Evolutionary conservation across 768 basidiomycete genomes (phyloP).

Genomic region (Tricholoma matsutake): DNA sequence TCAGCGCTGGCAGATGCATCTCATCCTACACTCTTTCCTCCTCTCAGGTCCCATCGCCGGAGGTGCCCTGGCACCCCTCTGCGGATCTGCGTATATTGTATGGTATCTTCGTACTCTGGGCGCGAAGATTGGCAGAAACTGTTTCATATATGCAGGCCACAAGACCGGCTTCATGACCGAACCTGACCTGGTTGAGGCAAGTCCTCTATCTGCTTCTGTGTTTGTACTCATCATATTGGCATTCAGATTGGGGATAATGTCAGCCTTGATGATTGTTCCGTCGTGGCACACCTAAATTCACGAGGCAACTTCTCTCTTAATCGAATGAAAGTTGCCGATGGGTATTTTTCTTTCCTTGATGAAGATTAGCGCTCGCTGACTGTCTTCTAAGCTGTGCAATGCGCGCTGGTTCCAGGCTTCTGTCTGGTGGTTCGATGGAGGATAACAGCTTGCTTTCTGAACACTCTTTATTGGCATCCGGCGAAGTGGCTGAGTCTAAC

Average conservation of each 20-base stretch:
- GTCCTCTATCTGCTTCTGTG: constrained; percentile 5
- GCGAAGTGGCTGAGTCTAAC: constrained; percentile 42
- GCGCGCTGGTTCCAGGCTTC: constrained; percentile 43
- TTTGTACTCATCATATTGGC: background rate
- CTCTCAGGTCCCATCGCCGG: constrained; percentile 38
- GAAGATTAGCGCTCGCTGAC: background rate
- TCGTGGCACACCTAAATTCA: constrained; percentile 47
- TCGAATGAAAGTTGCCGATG: constrained; percentile 37
- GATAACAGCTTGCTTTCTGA: constrained; percentile 46
- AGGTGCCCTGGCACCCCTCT: constrained; percentile 37
- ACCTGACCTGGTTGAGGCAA: constrained; percentile 42
- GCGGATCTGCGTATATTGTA: constrained; percentile 41
- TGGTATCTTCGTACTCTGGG: constrained; percentile 45
- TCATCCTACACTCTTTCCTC: constrained; percentile 34
- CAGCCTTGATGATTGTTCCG: constrained; percentile 43
- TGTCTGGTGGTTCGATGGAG: constrained; percentile 51
- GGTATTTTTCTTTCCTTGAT: constrained; percentile 22
- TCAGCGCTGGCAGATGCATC: constrained; percentile 48
- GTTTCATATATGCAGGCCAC: constrained; percentile 39
- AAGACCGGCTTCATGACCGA: constrained; percentile 44
- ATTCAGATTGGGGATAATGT: constrained; percentile 40
- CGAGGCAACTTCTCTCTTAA: constrained; percentile 44
- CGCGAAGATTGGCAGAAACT: constrained; percentile 42
- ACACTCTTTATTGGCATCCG: constrained; percentile 45
- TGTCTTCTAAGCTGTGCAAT: constrained; percentile 32